phyloP scores from a whole-genome alignment of 2,329 filamentous ascomycete species.

The Aphanocladium album region DNA sequence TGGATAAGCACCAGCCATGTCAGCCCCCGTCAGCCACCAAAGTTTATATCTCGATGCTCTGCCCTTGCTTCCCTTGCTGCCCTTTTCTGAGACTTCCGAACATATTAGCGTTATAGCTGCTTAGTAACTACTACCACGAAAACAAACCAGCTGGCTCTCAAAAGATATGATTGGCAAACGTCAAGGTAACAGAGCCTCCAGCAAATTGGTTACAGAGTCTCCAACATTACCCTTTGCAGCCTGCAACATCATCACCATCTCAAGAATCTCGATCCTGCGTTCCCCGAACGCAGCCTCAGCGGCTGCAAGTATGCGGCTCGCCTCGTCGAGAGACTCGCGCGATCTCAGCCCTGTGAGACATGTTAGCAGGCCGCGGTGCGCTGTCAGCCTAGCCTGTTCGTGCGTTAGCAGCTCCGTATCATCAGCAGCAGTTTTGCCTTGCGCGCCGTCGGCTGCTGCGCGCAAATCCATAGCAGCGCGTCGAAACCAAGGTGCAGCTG shows the following conservation, averaged over 20 bases:
- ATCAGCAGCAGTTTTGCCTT: too few relatives aligned
- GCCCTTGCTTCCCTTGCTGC: too few relatives aligned
- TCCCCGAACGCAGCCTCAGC: neutral
- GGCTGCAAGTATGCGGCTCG: neutral
- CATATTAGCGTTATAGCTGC: too few relatives aligned
- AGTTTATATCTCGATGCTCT: too few relatives aligned
- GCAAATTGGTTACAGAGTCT: neutral
- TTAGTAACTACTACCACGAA: too few relatives aligned
- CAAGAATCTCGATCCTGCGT: neutral
- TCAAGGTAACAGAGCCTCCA: neutral
- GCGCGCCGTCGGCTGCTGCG: too few relatives aligned
- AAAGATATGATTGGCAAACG: too few relatives aligned
- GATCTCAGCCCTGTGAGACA: neutral
- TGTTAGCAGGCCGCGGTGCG: neutral
- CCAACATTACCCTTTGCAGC: neutral
- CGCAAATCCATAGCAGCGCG: neutral
- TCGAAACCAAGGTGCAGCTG: neutral
- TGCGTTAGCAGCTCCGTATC: neutral
- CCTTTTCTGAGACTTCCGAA: too few relatives aligned
- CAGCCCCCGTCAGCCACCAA: too few relatives aligned
- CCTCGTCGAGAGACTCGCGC: neutral
- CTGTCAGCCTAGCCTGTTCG: neutral
- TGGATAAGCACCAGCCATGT: too few relatives aligned
- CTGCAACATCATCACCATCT: conserved; percentile 2
- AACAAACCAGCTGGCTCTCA: too few relatives aligned